Percentiles rank a stretch among this genome's conserved stretches.
These are phyloP conservation scores for Boeremia exigua DNA, from an alignment of 2,329 filamentous ascomycete genomes.

Conservation along the genomic window DNA sequence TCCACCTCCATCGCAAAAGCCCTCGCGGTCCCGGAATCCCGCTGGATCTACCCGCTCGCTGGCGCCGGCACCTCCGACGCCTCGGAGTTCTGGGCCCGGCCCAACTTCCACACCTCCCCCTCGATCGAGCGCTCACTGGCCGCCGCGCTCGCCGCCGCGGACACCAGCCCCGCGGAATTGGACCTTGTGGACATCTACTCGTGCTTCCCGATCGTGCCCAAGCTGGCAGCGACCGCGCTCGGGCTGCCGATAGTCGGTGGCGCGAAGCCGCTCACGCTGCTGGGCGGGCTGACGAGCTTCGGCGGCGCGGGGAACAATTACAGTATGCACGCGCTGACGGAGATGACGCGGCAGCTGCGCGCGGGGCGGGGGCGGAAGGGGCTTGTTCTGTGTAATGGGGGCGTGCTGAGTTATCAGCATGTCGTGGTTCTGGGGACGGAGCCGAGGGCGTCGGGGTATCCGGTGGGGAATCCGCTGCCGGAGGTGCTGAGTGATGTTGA, in stretches of 20 bases:
- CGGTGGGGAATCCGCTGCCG: constrained; percentile 55
- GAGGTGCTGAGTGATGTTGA: constrained; percentile 49
- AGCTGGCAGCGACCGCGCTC: constrained; percentile 68
- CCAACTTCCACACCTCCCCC: constrained; percentile 64
- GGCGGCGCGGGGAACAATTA: constrained; percentile 76
- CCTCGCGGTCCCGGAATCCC: constrained; percentile 60
- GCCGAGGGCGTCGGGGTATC: constrained; percentile 56
- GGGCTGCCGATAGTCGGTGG: constrained; percentile 55
- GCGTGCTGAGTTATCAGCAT: constrained; percentile 69
- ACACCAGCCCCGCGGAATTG: constrained; percentile 58
- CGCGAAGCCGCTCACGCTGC: constrained; percentile 62
- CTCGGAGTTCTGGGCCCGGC: constrained; percentile 67
- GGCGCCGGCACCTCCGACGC: constrained; percentile 68
- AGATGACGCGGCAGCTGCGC: constrained; percentile 57
- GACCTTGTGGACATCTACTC: constrained; percentile 71
- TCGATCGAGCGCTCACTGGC: constrained; percentile 66
- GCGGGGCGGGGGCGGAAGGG: constrained; percentile 56
- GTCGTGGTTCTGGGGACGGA: constrained; percentile 62
- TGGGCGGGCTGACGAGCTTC: constrained; percentile 72
- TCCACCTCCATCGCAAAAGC: constrained; percentile 60
- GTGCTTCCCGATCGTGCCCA: constrained; percentile 74
- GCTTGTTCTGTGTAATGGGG: constrained; percentile 70
- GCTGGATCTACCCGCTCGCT: constrained; percentile 69
- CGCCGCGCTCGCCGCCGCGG: constrained; percentile 57
- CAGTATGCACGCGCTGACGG: constrained; percentile 64